Percentiles rank a stretch among this genome's conserved stretches.
Conservation (phyloP, 2,329 filamentous ascomycete genomes). For the Seiridium cupressi region DNA sequence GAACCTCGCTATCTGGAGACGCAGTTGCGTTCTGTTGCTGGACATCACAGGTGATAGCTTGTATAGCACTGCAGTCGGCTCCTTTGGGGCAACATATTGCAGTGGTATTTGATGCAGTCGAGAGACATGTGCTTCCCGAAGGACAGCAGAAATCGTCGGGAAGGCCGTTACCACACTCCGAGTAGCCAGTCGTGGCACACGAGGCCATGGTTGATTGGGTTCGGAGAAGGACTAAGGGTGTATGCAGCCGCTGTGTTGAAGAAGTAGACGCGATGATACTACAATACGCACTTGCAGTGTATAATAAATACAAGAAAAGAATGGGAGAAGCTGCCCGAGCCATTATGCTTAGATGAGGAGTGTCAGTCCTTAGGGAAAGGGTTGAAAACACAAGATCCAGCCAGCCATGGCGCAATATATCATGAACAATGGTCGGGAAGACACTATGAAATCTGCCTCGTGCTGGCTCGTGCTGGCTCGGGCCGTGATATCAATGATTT, state of each 20-base stretch:
- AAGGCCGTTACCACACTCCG: constrained; percentile 12
- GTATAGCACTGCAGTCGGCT: constrained; percentile 9
- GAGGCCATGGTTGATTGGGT: not conserved
- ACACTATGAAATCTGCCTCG: not conserved
- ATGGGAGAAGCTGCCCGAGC: not conserved
- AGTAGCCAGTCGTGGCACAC: constrained; percentile 8
- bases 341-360: not conserved
- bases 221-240: not conserved
- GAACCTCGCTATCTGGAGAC: constrained; percentile 8
- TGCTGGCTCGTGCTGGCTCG: not conserved
- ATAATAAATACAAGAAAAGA: not conserved
- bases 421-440: not conserved
- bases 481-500: not conserved
- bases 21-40: constrained; percentile 12
- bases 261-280: not conserved
- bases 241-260: too few relatives aligned
- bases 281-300: not conserved
- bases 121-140: constrained; percentile 6
- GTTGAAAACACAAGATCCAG: not conserved
- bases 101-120: constrained; percentile 12
- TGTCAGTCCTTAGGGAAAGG: not conserved
- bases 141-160: constrained; percentile 17
- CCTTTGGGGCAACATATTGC: constrained; percentile 16
- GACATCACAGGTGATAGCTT: constrained; percentile 14
- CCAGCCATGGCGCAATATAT: not conserved